Evolutionary conservation across 2,329 filamentous ascomycete genomes (phyloP), one percentile per base, ranked within the genome.

Genomic region (Neonectria hederae): DNA sequence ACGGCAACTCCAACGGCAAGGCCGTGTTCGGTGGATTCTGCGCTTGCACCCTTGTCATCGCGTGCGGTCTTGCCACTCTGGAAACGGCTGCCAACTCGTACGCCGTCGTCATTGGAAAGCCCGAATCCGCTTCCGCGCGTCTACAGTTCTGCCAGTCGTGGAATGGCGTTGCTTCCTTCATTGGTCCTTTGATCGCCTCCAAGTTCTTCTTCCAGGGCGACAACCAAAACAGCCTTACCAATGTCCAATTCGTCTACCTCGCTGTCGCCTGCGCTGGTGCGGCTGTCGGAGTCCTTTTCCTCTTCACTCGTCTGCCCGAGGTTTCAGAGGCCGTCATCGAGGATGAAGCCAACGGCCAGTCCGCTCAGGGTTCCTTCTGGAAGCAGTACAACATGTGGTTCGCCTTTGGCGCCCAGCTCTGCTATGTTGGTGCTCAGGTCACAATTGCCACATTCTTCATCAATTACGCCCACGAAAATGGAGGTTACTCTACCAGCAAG

Each of bases 341-440:
- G 21, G 43, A 62, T 30, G 83, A 87, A 65, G 74, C 82, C 2
- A 76, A 86, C 65, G 83, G 84, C 14, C 83, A 82, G 52, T 82
- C 82, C 63, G 81, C 84, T 55, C 84, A 89, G 70, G 85, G 87
- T 71, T 88, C 90, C 0, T 85, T 93, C 70, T 81, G 83, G 75
- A 91, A 91, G 79, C 90, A 93, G 73, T 93, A 90, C 76, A 87
- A 88, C 28, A 83, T 94, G 17, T 93, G 93, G 83, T 90, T 93
- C 70, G 92, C 90, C 17, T 87, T 90, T 0, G 86, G 89, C 70
- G 90, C 91, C 0, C 91, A 95, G 73, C 93, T 94, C 78, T 92
- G 89, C 77, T 96, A 95, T 77, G 90, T 83, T 0, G 92, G 92
- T 60, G 88, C 91, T 1, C 92, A 94, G 76, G 82, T 90, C 30